phyloP scores from a whole-genome alignment of 257 asterid genomes.

The Galeopsis tetrahit region DNA sequence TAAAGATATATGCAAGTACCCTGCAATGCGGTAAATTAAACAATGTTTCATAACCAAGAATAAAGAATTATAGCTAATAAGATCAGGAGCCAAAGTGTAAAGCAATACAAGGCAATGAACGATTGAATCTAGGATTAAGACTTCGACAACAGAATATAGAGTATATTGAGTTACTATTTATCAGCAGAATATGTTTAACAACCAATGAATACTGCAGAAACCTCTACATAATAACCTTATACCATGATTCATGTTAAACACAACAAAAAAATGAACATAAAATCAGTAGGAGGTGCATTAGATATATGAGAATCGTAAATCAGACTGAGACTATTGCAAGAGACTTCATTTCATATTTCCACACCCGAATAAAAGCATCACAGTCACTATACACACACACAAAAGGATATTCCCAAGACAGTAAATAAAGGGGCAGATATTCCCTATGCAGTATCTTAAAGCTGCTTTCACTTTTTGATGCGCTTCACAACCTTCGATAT shows the following conservation, averaged over 20 bases:
- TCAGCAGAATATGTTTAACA: slow-evolving; percentile 11
- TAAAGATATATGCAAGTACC: slow-evolving; percentile 13
- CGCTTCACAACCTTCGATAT: slow-evolving; percentile 6
- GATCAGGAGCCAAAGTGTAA: not conserved
- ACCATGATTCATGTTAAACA: slow-evolving; percentile 16
- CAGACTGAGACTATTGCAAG: slow-evolving; percentile 4
- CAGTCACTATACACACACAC: not conserved
- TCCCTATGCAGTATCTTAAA: not conserved
- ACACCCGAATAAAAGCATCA: not conserved
- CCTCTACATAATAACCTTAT: not conserved
- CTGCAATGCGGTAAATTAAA: slow-evolving; percentile 1
- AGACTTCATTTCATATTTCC: slow-evolving; percentile 10
- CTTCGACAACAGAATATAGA: slow-evolving; percentile 10
- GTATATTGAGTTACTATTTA: not conserved
- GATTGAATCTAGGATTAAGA: slow-evolving; percentile 20
- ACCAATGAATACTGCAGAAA: not conserved
- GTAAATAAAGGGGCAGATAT: slow-evolving; percentile 9
- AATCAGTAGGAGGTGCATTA: not conserved
- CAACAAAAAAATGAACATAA: not conserved
- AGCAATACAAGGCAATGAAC: slow-evolving; percentile 21
- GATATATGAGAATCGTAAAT: slow-evolving; percentile 21
- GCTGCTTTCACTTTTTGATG: slow-evolving; percentile 4
- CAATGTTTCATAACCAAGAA: slow-evolving; percentile 20
- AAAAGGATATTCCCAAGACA: not conserved
- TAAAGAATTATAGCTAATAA: slow-evolving; percentile 13